phyloP scores from a whole-genome alignment of 1,284 basidiomycete species.

The Moesziomyces parantarcticus region DNA sequence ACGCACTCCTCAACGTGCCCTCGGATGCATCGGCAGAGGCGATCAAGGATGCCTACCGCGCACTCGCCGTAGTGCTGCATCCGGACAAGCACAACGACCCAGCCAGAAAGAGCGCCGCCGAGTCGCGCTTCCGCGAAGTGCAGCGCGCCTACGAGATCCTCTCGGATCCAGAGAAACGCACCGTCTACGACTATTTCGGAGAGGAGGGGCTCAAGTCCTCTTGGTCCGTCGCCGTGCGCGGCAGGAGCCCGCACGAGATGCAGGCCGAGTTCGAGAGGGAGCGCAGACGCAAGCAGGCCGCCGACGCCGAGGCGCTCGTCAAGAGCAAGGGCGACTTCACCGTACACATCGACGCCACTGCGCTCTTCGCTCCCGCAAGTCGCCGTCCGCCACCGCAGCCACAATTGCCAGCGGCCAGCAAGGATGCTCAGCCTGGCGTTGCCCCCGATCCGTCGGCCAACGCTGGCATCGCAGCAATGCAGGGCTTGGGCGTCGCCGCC shows the following conservation, averaged over 20 bases:
- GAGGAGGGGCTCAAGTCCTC: conserved; percentile 72
- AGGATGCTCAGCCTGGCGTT: background rate
- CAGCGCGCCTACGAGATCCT: conserved; percentile 80
- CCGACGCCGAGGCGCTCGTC: conserved; percentile 71
- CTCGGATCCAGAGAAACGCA: conserved; percentile 79
- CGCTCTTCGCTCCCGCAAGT: conserved; percentile 74
- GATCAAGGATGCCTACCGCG: conserved; percentile 78
- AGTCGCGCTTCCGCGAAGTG: conserved; percentile 77
- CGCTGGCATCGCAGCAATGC: conserved; percentile 76
- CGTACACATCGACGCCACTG: conserved; percentile 59
- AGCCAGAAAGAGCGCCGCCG: conserved; percentile 74
- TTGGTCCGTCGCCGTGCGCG: conserved; percentile 70
- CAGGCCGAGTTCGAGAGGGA: conserved; percentile 71
- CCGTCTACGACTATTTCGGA: conserved; percentile 82
- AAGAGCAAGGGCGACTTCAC: conserved; percentile 71
- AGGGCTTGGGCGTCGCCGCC: conserved; percentile 69
- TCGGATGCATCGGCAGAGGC: conserved; percentile 75
- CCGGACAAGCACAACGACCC: conserved; percentile 83
- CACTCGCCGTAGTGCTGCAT: conserved; percentile 81
- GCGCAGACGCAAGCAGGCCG: conserved; percentile 70
- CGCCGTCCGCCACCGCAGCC: conserved; percentile 78
- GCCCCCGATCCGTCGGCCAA: background rate
- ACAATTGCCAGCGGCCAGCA: conserved; percentile 71
- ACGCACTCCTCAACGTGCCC: conserved; percentile 75
- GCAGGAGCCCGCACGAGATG: conserved; percentile 74